A percentile compares a stretch with the other conserved stretches of the same genome.
These are phyloP conservation scores for Gynandropsis gynandra DNA, from an alignment of 345 rosid species.

Conservation along the genomic window DNA sequence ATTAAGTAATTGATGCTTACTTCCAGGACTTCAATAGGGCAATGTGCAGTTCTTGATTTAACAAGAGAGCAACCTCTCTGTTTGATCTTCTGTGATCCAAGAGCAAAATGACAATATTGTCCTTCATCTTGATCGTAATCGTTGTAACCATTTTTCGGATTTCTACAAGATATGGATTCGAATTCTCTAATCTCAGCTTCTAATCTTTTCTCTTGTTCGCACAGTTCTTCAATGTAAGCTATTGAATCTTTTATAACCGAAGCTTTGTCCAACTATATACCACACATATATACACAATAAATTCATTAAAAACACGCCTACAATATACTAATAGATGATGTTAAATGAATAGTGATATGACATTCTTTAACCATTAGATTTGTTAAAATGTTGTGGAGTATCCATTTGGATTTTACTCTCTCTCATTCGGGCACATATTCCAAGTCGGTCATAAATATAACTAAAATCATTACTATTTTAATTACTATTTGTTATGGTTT, in stretches of 20 bases:
- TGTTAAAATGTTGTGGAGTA: too few relatives aligned
- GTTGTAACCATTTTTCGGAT: conserved; percentile 25
- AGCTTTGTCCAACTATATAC: conserved; percentile 90
- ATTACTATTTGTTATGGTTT: too few relatives aligned
- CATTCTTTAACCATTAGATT: too few relatives aligned
- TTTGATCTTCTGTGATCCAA: conserved; percentile 62
- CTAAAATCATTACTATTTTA: too few relatives aligned
- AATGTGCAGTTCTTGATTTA: conserved; percentile 25
- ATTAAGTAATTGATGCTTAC: too few relatives aligned
- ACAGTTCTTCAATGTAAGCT: conserved; percentile 70
- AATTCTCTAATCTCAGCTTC: conserved; percentile 61
- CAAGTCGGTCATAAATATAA: too few relatives aligned
- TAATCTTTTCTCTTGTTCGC: conserved; percentile 61
- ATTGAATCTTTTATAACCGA: conserved; percentile 88
- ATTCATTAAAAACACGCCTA: conserved; percentile 4
- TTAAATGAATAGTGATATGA: too few relatives aligned
- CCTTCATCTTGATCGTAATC: conserved; percentile 35
- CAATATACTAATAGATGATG: too few relatives aligned
- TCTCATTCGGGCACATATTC: too few relatives aligned
- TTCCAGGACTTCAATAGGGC: conserved; percentile 60
- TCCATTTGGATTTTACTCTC: too few relatives aligned
- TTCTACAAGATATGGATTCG: conserved; percentile 32
- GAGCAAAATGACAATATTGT: conserved; percentile 6
- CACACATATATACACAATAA: background rate
- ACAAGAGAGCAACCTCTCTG: conserved; percentile 29